A percentile compares a stretch with the other conserved stretches of the same genome.
These are phyloP conservation scores for Geranium brycei DNA, from an alignment of 345 rosid genomes.

Conservation along the genomic window DNA sequence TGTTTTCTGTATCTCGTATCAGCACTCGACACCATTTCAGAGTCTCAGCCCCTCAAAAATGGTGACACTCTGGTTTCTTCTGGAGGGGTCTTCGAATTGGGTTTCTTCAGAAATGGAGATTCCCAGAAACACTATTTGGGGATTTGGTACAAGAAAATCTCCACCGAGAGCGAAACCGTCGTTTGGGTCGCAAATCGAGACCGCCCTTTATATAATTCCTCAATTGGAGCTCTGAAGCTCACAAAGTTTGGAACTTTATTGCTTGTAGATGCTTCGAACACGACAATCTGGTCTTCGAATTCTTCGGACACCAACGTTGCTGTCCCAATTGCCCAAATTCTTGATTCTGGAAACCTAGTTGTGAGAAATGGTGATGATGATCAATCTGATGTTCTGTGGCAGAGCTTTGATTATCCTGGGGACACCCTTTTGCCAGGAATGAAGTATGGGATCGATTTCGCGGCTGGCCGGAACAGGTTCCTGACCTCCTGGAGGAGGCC, in stretches of 20 bases:
- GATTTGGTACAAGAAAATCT: slow-evolving; percentile 27
- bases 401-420: slow-evolving; percentile 39
- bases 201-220: slow-evolving; percentile 16
- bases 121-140: slow-evolving; percentile 26
- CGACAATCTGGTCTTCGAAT: slow-evolving; percentile 21
- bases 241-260: slow-evolving; percentile 7
- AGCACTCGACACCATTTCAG: slow-evolving; percentile 4
- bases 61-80: slow-evolving; percentile 13
- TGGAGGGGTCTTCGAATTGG: slow-evolving; percentile 22
- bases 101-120: slow-evolving; percentile 20
- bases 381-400: slow-evolving; percentile 25
- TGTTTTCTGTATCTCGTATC: slow-evolving; percentile 7
- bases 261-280: slow-evolving; percentile 8
- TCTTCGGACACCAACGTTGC: slow-evolving; percentile 5
- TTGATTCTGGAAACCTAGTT: slow-evolving; percentile 38
- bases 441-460: slow-evolving; percentile 36
- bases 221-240: slow-evolving; percentile 18
- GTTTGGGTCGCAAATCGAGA: slow-evolving; percentile 45
- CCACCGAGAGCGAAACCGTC: slow-evolving; percentile 6
- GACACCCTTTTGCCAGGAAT: slow-evolving; percentile 34
- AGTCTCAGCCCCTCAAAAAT: slow-evolving; percentile 9
- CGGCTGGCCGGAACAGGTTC: slow-evolving; percentile 15
- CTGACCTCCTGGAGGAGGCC: slow-evolving; percentile 26
- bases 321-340: slow-evolving; percentile 16
- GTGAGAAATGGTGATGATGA: slow-evolving; percentile 9